These are phyloP conservation scores for Thalassiosira ordinaria DNA, from an alignment of 352 stramenopile genomes.

Conservation along the genomic window DNA sequence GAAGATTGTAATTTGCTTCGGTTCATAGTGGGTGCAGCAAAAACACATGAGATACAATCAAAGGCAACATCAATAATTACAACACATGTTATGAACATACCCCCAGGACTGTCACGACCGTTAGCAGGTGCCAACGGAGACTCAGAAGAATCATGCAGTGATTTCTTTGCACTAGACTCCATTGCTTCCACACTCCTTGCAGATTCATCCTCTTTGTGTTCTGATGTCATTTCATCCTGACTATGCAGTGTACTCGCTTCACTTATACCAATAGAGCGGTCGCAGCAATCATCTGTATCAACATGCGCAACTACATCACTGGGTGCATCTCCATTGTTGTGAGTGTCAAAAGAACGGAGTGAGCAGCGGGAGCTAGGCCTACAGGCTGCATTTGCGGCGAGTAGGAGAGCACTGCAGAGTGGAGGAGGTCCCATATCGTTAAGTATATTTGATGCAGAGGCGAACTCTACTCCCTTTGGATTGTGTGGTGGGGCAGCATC, in stretches of 20 bases:
- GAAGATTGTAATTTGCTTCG: slow-evolving; percentile 32
- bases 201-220: slow-evolving; percentile 34
- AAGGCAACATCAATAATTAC: too few relatives aligned
- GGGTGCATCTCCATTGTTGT: neutral
- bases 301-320: slow-evolving; percentile 40
- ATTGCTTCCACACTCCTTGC: neutral
- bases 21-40: too few relatives aligned
- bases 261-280: slow-evolving; percentile 22
- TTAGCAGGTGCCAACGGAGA: neutral
- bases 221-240: slow-evolving; percentile 25
- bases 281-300: slow-evolving; percentile 48
- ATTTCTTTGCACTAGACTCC: neutral
- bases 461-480: slow-evolving; percentile 20
- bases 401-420: slow-evolving; percentile 21
- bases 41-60: too few relatives aligned
- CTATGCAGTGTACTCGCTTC: slow-evolving; percentile 34
- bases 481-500: neutral
- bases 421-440: slow-evolving; percentile 46
- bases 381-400: slow-evolving; percentile 43
- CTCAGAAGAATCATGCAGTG: slow-evolving; percentile 8
- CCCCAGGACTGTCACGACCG: neutral
- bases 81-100: too few relatives aligned
- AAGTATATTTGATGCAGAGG: slow-evolving; percentile 25
- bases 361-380: slow-evolving; percentile 16
- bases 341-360: slow-evolving; percentile 20